Evolutionary conservation across 805 yeast genomes (phyloP).

Genomic region (Hanseniaspora clermontiae): DNA sequence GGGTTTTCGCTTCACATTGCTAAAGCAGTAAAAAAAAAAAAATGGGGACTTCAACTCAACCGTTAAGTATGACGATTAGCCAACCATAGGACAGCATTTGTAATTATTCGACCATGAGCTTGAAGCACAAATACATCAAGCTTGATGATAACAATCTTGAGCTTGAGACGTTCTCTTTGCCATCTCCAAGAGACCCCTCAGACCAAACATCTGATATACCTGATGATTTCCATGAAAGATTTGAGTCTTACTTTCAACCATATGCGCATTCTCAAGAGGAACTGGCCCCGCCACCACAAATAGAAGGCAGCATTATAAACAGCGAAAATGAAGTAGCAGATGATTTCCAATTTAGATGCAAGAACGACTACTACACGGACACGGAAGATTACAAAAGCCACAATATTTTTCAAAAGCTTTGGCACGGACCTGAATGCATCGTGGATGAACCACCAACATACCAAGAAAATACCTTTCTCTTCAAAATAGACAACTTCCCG

Average conservation of each 20-base stretch:
- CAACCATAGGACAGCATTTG: neutral
- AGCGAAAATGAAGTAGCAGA: neutral
- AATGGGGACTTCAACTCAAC: too few species aligned
- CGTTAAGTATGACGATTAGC: too few species aligned
- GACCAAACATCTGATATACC: neutral
- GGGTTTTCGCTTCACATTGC: too few species aligned
- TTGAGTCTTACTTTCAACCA: conserved; percentile 1
- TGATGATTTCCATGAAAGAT: neutral
- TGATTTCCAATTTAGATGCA: neutral
- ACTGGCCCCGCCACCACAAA: neutral
- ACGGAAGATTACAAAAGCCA: neutral
- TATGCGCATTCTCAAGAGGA: neutral
- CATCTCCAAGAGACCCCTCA: neutral
- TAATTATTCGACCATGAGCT: neutral
- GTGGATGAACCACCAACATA: conserved; percentile 38
- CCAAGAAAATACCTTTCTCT: conserved; percentile 18
- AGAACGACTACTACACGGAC: neutral
- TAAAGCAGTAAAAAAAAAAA: too few species aligned
- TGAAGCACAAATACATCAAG: conserved; percentile 7
- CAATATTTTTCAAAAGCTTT: conserved; percentile 27
- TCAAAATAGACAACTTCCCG: conserved; percentile 36
- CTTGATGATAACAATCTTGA: conserved; percentile 10
- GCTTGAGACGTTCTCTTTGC: conserved; percentile 8
- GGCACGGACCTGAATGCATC: conserved; percentile 46
- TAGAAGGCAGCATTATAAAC: neutral